Percentiles rank a stretch among this genome's conserved stretches.
Evolutionary conservation across 306 rosid genomes (phyloP).

Genomic region (Vigna radiata): DNA sequence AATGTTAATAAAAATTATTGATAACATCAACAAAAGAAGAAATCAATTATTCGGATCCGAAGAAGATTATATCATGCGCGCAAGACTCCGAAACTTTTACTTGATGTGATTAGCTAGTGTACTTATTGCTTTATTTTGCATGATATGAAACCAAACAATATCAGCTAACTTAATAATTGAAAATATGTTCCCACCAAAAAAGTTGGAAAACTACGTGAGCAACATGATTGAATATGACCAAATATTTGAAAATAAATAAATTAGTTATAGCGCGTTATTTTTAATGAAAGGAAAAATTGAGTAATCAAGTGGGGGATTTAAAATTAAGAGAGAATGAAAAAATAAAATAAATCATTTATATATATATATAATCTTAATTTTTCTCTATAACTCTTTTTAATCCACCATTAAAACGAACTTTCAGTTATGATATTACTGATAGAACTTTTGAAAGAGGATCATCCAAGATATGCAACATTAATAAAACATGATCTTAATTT

Average conservation of each 20-base stretch:
- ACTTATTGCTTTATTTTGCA: slow-evolving; percentile 10
- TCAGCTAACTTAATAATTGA: slow-evolving; percentile 19
- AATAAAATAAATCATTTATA: too few relatives aligned
- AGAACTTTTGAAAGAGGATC: too few relatives aligned
- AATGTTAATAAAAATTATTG: background rate
- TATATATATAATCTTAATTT: too few relatives aligned
- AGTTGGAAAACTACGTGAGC: slow-evolving; percentile 5
- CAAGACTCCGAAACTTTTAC: slow-evolving; percentile 5
- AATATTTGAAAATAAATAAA: background rate
- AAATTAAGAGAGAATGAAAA: too few relatives aligned
- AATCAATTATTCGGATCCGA: background rate
- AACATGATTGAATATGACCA: slow-evolving; percentile 2
- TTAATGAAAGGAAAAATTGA: too few relatives aligned
- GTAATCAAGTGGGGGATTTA: too few relatives aligned
- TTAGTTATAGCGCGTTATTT: too few relatives aligned
- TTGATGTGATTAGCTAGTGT: slow-evolving; percentile 27
- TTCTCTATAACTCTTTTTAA: too few relatives aligned
- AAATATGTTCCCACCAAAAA: slow-evolving; percentile 29
- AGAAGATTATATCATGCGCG: background rate
- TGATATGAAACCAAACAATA: slow-evolving; percentile 7
- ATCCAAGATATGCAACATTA: too few relatives aligned
- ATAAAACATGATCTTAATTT: too few relatives aligned
- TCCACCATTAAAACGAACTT: too few relatives aligned
- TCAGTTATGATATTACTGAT: too few relatives aligned
- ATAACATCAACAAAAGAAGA: background rate